phyloP scores from a whole-genome alignment of 2,329 filamentous ascomycete species.

The Plenodomus lindquistii region DNA sequence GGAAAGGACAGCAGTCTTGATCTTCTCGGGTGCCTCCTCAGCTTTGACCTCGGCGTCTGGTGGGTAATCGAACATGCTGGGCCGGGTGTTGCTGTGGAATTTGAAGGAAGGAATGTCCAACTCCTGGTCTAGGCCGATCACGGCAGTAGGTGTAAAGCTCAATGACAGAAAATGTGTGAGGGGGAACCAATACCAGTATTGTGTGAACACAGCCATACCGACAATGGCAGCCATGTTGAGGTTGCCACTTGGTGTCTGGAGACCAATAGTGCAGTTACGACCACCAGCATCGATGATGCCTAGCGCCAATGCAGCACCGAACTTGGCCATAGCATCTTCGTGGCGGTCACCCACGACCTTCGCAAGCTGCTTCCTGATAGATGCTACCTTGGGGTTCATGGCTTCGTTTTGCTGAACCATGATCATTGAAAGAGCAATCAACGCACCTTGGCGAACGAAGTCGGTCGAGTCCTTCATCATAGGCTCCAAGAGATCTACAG shows the following conservation, averaged over 20 bases:
- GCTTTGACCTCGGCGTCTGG: conserved; percentile 94
- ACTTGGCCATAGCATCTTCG: conserved; percentile 99
- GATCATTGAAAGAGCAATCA: conserved; percentile 96
- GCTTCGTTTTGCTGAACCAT: conserved; percentile 99
- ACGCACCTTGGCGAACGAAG: conserved; percentile 93
- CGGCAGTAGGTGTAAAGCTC: conserved; percentile 93
- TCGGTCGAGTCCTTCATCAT: conserved; percentile 99
- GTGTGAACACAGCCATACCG: conserved; percentile 96
- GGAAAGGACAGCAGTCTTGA: conserved; percentile 93
- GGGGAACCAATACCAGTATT: conserved; percentile 99
- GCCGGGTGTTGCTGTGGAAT: conserved; percentile 91
- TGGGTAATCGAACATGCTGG: conserved; percentile 96
- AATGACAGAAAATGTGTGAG: conserved; percentile 96
- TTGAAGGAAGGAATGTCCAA: conserved; percentile 93
- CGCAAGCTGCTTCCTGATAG: conserved; percentile 88
- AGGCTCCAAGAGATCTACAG: conserved; percentile 92
- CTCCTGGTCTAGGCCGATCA: conserved; percentile 93
- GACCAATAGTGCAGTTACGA: conserved; percentile 95
- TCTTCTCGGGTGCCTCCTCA: conserved; percentile 89
- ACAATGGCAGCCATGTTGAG: conserved; percentile 98
- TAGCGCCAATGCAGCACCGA: conserved; percentile 88
- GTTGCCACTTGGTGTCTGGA: conserved; percentile 97
- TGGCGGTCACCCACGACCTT: conserved; percentile 94
- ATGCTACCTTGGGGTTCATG: conserved; percentile 94
- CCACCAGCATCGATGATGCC: conserved; percentile 98